Conservation (phyloP, 352 stramenopile genomes). For the Globisporangium orthogonon region DNA sequence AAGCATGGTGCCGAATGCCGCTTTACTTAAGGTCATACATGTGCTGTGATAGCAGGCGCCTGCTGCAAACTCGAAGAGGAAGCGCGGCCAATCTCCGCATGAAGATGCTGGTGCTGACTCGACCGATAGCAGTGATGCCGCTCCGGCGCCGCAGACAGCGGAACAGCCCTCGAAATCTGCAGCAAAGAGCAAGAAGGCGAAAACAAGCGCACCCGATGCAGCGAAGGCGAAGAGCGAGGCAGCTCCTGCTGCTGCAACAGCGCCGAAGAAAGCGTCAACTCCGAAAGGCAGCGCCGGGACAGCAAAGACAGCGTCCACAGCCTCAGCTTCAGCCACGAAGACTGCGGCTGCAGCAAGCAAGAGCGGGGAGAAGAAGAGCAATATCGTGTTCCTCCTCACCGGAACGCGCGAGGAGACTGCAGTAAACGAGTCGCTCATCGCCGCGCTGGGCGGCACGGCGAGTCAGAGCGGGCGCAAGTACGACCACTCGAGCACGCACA, state of each 20-base stretch:
- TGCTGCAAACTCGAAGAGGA: slow-evolving; percentile 10
- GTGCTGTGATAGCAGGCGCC: background rate
- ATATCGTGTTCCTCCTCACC: slow-evolving; percentile 62
- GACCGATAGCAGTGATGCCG: background rate
- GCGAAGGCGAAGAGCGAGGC: slow-evolving; percentile 6
- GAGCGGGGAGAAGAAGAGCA: background rate
- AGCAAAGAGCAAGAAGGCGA: slow-evolving; percentile 14
- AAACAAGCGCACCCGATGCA: background rate
- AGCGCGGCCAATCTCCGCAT: slow-evolving; percentile 5
- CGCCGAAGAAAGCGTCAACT: slow-evolving; percentile 5
- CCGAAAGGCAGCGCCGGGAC: slow-evolving; percentile 5
- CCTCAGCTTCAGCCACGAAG: slow-evolving; percentile 3
- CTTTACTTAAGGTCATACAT: background rate
- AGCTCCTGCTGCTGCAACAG: background rate
- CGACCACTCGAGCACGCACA: slow-evolving; percentile 70
- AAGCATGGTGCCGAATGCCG: background rate
- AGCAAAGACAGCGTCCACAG: slow-evolving; percentile 1
- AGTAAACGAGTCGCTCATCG: slow-evolving; percentile 75
- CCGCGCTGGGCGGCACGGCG: slow-evolving; percentile 49
- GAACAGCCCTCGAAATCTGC: slow-evolving; percentile 6
- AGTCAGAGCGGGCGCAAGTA: slow-evolving; percentile 63
- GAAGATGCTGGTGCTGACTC: background rate
- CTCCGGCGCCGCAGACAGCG: background rate
- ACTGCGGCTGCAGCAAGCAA: slow-evolving; percentile 9
- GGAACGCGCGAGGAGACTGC: slow-evolving; percentile 62